Base-by-base conservation (phyloP, 2,329 filamentous ascomycete genomes). In the Xylaria sp. region DNA sequence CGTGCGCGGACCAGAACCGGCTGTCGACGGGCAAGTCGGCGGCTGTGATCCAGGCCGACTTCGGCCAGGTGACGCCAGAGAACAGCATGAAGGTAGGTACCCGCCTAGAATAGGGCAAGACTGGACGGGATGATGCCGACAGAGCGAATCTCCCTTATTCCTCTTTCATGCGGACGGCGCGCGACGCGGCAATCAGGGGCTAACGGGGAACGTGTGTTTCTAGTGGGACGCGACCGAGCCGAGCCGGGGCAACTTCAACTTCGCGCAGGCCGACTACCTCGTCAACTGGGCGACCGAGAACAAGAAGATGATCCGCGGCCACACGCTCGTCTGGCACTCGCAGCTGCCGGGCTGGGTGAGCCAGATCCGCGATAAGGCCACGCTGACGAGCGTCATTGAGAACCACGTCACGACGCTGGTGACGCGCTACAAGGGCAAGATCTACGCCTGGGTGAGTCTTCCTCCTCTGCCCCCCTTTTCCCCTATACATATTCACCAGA, bases 301-400 rank as follows among this genome's bases (percentile, higher is more conserved):
- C 78, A 82, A 83, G 76, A 86, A 89, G 80, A 78, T 85, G 4
- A 81, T 90, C 71, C 87, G 90, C 69, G 89, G 90, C 6, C 90
- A 92, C 79, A 91, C 88, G 1, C 85, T 90, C 5, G 82, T 89
- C 61, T 92, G 89, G 89, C 85, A 92, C 81, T 85, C 82, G 45
- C 86, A 88, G 78, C 81, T 88, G 17, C 84, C 86, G 2, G 76
- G 78, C 48, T 92, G 88, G 88, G 90, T 93, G 60, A 83, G 78
- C 64, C 79, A 81, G 62, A 76, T 78, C 72, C 69, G 69, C 14
- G 77, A 78, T 66, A 75, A 80, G 68, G 71, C 73, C 36, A 74
- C 73, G 66, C 79, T 93, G 55, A 86, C 84, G 50, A 70, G 77
- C 14, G 88, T 88, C 51, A 85, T 91, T 69, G 78, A 88, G 75